These are phyloP conservation scores for Ascochyta clinopodiicola DNA, from an alignment of 2,329 filamentous ascomycete species.

Conservation along the genomic window DNA sequence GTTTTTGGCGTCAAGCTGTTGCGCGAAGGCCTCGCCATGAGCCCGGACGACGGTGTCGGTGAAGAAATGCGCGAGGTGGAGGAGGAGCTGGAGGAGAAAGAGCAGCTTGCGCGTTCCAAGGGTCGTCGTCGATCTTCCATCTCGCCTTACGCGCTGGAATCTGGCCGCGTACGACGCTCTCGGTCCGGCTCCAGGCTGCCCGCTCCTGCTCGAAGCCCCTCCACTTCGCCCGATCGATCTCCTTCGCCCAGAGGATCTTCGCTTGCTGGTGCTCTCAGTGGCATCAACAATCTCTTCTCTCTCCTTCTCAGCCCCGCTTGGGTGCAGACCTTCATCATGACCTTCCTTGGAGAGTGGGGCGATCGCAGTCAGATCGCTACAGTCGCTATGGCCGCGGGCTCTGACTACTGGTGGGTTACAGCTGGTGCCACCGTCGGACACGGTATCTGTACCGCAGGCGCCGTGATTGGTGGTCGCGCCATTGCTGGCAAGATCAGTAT, in stretches of 20 bases:
- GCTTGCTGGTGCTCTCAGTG: conserved; percentile 62
- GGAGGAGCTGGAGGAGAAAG: conserved; percentile 90
- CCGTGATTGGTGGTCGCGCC: conserved; percentile 89
- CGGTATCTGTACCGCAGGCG: conserved; percentile 85
- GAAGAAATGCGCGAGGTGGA: conserved; percentile 99
- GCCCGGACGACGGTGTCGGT: conserved; percentile 85
- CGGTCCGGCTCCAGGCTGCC: conserved; percentile 77
- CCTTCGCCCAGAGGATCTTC: conserved; percentile 59
- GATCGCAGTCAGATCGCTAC: conserved; percentile 98
- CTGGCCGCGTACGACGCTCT: conserved; percentile 76
- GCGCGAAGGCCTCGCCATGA: conserved; percentile 87
- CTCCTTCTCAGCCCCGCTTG: conserved; percentile 92
- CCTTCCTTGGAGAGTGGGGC: conserved; percentile 97
- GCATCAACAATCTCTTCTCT: conserved; percentile 84
- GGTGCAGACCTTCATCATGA: conserved; percentile 99
- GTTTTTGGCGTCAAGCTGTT: conserved; percentile 87
- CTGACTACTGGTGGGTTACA: conserved; percentile 99
- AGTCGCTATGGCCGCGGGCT: conserved; percentile 96
- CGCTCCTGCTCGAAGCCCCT: conserved; percentile 81
- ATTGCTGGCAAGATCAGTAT: conserved; percentile 94
- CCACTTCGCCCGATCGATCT: conserved; percentile 57
- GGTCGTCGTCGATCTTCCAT: conserved; percentile 71
- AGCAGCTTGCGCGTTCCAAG: conserved; percentile 71
- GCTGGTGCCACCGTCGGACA: conserved; percentile 86
- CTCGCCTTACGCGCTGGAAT: conserved; percentile 79